These are phyloP conservation scores for Cryptococcus floricola DNA, from an alignment of 1,284 basidiomycete species.

Conservation along the genomic window DNA sequence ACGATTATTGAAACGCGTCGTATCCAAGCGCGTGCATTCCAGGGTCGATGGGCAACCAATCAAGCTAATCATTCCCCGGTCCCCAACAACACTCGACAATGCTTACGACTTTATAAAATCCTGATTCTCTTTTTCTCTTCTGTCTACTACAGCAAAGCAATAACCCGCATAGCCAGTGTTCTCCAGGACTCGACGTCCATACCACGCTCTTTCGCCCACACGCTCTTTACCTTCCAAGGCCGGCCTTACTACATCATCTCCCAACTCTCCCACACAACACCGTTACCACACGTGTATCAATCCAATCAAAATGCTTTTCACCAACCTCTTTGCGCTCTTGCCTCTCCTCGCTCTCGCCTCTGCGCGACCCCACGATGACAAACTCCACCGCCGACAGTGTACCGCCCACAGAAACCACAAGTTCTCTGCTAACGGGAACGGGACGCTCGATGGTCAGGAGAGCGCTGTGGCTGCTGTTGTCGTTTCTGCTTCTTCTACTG, in stretches of 20 bases:
- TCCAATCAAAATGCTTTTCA: neutral
- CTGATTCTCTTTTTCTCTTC: no score
- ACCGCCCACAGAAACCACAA: neutral
- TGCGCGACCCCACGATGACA: neutral
- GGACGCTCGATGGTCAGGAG: neutral
- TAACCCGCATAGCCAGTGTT: no score
- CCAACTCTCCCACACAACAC: neutral
- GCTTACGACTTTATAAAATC: no score
- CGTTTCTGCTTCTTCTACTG: neutral
- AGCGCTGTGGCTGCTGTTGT: neutral
- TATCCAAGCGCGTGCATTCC: no score
- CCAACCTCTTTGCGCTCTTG: neutral
- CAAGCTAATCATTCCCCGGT: no score
- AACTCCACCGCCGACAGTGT: neutral
- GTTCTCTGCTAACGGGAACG: neutral
- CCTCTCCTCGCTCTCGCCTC: conserved; percentile 2
- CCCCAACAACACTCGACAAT: no score
- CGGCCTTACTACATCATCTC: neutral
- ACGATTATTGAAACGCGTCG: no score
- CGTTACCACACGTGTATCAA: neutral
- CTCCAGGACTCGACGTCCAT: neutral
- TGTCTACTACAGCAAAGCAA: no score
- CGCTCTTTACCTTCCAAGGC: neutral
- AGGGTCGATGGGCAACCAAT: no score
- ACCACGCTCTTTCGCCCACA: neutral